Percentiles rank a stretch among this genome's conserved stretches.
phyloP scores from a whole-genome alignment of 2,329 filamentous ascomycete species.

The Raffaelea deltoideospora region DNA sequence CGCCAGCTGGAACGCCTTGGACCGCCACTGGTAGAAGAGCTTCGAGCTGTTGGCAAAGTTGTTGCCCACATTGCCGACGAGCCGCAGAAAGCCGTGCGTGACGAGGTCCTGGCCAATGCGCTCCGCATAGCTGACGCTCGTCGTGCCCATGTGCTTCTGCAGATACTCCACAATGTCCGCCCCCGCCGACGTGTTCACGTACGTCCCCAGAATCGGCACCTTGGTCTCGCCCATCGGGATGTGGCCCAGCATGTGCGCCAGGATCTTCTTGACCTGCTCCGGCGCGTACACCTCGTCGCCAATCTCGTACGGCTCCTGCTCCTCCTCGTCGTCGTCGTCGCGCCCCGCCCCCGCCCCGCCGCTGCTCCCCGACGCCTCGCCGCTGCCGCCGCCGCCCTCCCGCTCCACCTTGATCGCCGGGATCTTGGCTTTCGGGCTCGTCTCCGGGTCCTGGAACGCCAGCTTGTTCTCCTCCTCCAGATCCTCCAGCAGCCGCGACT shows the following conservation, averaged over 20 bases:
- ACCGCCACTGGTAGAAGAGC: conserved; percentile 95
- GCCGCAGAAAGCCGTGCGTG: conserved; percentile 66
- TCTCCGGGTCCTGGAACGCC: conserved; percentile 78
- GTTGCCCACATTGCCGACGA: conserved; percentile 88
- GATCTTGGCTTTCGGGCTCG: conserved; percentile 49
- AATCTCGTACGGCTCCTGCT: conserved; percentile 76
- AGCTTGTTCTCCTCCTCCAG: conserved; percentile 97
- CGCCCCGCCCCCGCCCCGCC: conserved; percentile 74
- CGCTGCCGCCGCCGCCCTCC: conserved; percentile 50
- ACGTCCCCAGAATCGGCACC: conserved; percentile 87
- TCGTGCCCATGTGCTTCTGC: conserved; percentile 72
- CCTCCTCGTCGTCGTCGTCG: conserved; percentile 47
- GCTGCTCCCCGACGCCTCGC: conserved; percentile 76
- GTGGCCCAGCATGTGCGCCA: conserved; percentile 71
- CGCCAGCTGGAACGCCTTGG: conserved; percentile 76
- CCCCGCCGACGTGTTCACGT: conserved; percentile 81
- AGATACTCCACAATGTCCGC: conserved; percentile 93
- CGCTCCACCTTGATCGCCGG: conserved; percentile 73
- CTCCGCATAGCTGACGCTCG: conserved; percentile 81
- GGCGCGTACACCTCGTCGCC: conserved; percentile 76
- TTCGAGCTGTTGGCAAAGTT: conserved; percentile 95
- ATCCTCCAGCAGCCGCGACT: conserved; percentile 90
- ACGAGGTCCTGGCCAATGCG: conserved; percentile 89
- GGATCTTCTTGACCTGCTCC: conserved; percentile 81
- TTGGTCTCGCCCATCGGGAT: conserved; percentile 85